These are phyloP conservation scores for Ceratorhiza oryzae-sativae DNA, from an alignment of 1,284 basidiomycete species.

Conservation along the genomic window DNA sequence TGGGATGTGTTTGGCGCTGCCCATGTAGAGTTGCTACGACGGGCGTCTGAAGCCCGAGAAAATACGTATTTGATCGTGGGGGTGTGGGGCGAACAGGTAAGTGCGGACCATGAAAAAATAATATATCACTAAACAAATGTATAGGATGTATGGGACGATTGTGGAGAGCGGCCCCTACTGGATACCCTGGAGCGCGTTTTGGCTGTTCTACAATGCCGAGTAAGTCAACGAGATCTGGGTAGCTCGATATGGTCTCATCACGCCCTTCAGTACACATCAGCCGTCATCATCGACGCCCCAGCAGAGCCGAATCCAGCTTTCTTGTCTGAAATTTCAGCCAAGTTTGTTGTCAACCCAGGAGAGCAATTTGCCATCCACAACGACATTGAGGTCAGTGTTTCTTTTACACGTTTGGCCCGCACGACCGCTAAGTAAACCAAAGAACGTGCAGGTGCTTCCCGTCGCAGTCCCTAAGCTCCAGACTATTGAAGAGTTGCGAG, in stretches of 20 bases:
- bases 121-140: neutral
- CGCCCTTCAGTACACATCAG: constrained; percentile 21
- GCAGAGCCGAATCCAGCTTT: constrained; percentile 13
- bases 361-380: constrained; percentile 10
- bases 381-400: constrained; percentile 31
- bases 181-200: constrained; percentile 42
- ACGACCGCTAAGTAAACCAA: neutral
- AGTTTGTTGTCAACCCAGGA: constrained; percentile 35
- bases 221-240: constrained; percentile 1
- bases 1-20: constrained; percentile 45
- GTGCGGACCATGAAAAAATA: neutral
- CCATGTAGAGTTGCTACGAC: constrained; percentile 43
- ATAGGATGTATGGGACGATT: constrained; percentile 39
- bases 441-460: constrained; percentile 12
- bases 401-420: neutral
- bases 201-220: constrained; percentile 45
- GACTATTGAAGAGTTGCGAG: constrained; percentile 25
- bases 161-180: constrained; percentile 42
- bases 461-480: constrained; percentile 25
- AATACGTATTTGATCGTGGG: constrained; percentile 43
- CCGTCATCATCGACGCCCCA: constrained; percentile 33
- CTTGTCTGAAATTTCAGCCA: constrained; percentile 30
- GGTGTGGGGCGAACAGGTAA: constrained; percentile 43
- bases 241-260: neutral
- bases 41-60: constrained; percentile 30